phyloP scores from a whole-genome alignment of 1,284 basidiomycete genomes.

The Sporisorium scitamineum region DNA sequence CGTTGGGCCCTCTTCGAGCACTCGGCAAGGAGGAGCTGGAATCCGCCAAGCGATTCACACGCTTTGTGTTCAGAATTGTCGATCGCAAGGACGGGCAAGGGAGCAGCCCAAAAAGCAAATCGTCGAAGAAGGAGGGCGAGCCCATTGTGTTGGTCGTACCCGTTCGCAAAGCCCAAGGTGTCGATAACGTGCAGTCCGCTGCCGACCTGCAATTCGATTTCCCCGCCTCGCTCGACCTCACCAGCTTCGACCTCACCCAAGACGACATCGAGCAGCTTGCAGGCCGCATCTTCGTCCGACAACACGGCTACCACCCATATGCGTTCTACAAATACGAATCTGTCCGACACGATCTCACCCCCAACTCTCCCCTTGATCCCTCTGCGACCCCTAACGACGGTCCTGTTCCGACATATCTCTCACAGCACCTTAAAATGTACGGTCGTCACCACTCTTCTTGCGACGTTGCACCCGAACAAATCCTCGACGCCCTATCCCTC shows the following conservation, averaged over 20 bases:
- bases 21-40: slow-evolving; percentile 2
- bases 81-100: slow-evolving; percentile 5
- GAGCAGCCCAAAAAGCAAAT: neutral
- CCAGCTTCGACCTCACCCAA: neutral
- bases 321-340: slow-evolving; percentile 15
- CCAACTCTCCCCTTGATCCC: slow-evolving; percentile 2
- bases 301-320: slow-evolving; percentile 18
- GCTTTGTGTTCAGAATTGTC: slow-evolving; percentile 16
- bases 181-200: neutral
- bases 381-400: neutral
- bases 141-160: slow-evolving; percentile 26
- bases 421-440: slow-evolving; percentile 24
- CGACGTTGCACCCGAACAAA: neutral
- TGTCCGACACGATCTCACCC: slow-evolving; percentile 8
- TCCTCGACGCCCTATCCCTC: neutral
- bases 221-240: slow-evolving; percentile 3
- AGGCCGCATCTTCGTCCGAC: slow-evolving; percentile 14
- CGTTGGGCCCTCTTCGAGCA: neutral
- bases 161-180: slow-evolving; percentile 5
- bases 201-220: slow-evolving; percentile 18
- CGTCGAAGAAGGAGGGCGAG: neutral
- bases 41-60: slow-evolving; percentile 15
- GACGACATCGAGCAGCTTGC: neutral
- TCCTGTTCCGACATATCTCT: slow-evolving; percentile 8
- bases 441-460: neutral